phyloP scores from a whole-genome alignment of 2,329 filamentous ascomycete genomes.

The Pseudogymnoascus sp. region DNA sequence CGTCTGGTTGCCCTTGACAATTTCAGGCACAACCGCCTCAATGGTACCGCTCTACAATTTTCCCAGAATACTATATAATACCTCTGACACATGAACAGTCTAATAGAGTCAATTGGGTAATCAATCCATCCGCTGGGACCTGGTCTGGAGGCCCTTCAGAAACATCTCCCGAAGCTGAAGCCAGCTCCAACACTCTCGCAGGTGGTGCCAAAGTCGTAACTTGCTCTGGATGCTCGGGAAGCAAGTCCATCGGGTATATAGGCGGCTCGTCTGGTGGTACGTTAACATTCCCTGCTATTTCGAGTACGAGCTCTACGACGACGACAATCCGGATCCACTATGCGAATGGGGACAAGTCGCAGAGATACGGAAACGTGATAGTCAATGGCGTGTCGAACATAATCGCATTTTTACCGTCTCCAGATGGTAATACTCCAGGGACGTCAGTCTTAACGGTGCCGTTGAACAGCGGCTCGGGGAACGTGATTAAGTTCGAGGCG shows the following conservation, averaged over 20 bases:
- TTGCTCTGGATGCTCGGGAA: conserved; percentile 46
- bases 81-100: conserved; percentile 23
- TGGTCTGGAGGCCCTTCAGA: conserved; percentile 40
- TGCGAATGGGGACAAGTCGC: conserved; percentile 46
- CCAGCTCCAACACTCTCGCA: conserved; percentile 33
- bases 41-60: conserved; percentile 29
- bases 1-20: conserved; percentile 54
- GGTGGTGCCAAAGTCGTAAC: conserved; percentile 39
- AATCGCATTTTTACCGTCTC: conserved; percentile 48
- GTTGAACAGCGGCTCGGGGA: conserved; percentile 39
- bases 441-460: conserved; percentile 42
- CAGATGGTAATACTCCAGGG: conserved; percentile 36
- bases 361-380: conserved; percentile 46
- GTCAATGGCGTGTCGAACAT: conserved; percentile 48
- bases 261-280: conserved; percentile 42
- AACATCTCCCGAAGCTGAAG: conserved; percentile 46
- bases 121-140: conserved; percentile 37
- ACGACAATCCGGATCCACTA: conserved; percentile 50
- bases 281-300: conserved; percentile 41
- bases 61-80: not conserved
- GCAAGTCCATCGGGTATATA: conserved; percentile 45
- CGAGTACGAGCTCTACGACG: conserved; percentile 36
- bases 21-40: conserved; percentile 44
- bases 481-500: conserved; percentile 42
- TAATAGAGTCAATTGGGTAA: conserved; percentile 49